phyloP scores from a whole-genome alignment of 2,329 filamentous ascomycete species.

The Akanthomyces dipterigenus region DNA sequence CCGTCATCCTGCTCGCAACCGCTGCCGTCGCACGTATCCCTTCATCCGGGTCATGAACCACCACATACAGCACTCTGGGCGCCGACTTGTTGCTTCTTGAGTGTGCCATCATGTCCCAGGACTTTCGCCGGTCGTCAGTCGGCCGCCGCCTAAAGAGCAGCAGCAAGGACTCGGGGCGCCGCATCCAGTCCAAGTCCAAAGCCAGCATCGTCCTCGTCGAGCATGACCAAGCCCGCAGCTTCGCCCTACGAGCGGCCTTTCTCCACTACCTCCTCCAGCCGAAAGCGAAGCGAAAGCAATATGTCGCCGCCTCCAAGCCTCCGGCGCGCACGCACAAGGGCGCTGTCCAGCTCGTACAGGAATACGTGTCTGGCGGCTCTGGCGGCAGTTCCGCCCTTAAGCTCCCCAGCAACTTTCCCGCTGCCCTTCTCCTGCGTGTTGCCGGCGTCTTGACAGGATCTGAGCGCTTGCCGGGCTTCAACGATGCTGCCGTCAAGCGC shows the following conservation, averaged over 20 bases:
- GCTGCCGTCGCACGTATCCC: background rate
- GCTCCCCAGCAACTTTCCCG: slow-evolving; percentile 50
- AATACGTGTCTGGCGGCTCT: slow-evolving; percentile 57
- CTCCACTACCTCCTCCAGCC: slow-evolving; percentile 91
- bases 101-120: slow-evolving; percentile 40
- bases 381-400: slow-evolving; percentile 44
- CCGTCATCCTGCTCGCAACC: background rate
- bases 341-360: slow-evolving; percentile 80
- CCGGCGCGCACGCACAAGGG: slow-evolving; percentile 59
- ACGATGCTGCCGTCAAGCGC: slow-evolving; percentile 82
- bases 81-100: background rate
- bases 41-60: background rate
- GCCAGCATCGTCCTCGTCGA: slow-evolving; percentile 43
- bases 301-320: slow-evolving; percentile 61
- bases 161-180: slow-evolving; percentile 36
- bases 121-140: slow-evolving; percentile 40
- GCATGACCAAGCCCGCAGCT: slow-evolving; percentile 81
- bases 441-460: slow-evolving; percentile 73
- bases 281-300: slow-evolving; percentile 81
- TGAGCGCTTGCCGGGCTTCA: slow-evolving; percentile 81
- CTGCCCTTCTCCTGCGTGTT: slow-evolving; percentile 60
- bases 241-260: slow-evolving; percentile 83
- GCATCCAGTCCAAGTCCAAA: slow-evolving; percentile 43
- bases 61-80: background rate
- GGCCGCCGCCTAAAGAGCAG: slow-evolving; percentile 38